Conservation (phyloP, 2,329 filamentous ascomycete species). For the Fusarium concolor region DNA sequence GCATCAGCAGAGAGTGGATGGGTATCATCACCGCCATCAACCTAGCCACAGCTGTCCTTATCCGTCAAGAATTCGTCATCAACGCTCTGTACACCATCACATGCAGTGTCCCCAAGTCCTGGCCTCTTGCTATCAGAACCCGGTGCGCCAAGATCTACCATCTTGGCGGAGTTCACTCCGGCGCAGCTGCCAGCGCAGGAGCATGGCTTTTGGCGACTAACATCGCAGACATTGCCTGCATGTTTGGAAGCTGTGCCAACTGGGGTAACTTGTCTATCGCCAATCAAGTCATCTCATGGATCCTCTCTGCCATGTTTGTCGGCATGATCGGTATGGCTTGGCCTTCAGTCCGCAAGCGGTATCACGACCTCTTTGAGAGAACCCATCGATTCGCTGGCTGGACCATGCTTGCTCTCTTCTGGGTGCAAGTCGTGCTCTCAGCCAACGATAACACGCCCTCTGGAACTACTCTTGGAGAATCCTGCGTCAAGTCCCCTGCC, state of each 20-base stretch:
- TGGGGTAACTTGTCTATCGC: slow-evolving; percentile 52
- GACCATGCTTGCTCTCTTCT: slow-evolving; percentile 74
- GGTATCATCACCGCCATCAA: slow-evolving; percentile 60
- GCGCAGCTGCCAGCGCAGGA: slow-evolving; percentile 60
- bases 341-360: slow-evolving; percentile 69
- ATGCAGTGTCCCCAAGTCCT: slow-evolving; percentile 58
- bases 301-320: slow-evolving; percentile 69
- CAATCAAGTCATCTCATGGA: slow-evolving; percentile 62
- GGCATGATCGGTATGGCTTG: slow-evolving; percentile 72
- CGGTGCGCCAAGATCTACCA: slow-evolving; percentile 63
- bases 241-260: slow-evolving; percentile 27
- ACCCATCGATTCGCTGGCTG: slow-evolving; percentile 79
- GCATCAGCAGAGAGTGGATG: slow-evolving; percentile 53
- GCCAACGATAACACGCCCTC: slow-evolving; percentile 55
- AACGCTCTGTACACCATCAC: slow-evolving; percentile 61
- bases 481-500: slow-evolving; percentile 54
- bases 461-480: slow-evolving; percentile 50
- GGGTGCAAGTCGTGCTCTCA: slow-evolving; percentile 69
- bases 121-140: slow-evolving; percentile 60
- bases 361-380: slow-evolving; percentile 77
- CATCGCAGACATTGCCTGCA: slow-evolving; percentile 43
- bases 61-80: slow-evolving; percentile 66
- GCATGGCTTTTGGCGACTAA: slow-evolving; percentile 60
- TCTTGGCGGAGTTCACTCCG: slow-evolving; percentile 63
- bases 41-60: slow-evolving; percentile 60